A percentile compares a stretch with the other conserved stretches of the same genome.
phyloP scores from a whole-genome alignment of 495 filamentous ascomycete species.

The Delitschia confertaspora region DNA sequence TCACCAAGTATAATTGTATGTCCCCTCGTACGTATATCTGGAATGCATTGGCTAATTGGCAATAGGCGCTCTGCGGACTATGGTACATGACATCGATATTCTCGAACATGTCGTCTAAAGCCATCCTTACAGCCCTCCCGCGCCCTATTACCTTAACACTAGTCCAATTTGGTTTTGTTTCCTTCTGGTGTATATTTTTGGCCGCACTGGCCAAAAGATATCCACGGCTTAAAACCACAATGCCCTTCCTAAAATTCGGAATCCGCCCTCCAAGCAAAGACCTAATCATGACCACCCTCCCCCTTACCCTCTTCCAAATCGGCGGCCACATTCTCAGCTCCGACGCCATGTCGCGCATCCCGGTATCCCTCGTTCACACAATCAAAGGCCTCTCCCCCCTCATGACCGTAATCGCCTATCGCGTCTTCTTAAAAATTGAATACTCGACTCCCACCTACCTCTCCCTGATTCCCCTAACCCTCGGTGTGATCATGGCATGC shows the following conservation, averaged over 20 bases:
- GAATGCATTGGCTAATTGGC: constrained; percentile 5
- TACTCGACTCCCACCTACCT: constrained; percentile 86
- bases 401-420: constrained; percentile 90
- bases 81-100: constrained; percentile 94
- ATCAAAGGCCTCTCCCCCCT: constrained; percentile 98
- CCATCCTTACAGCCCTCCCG: constrained; percentile 87
- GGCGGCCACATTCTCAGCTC: constrained; percentile 88
- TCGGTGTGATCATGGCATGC: constrained; percentile 92
- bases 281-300: constrained; percentile 77
- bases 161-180: constrained; percentile 90
- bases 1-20: constrained; percentile 80
- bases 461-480: constrained; percentile 82
- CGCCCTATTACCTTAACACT: constrained; percentile 89
- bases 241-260: constrained; percentile 73
- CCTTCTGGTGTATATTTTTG: constrained; percentile 73
- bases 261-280: constrained; percentile 75
- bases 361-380: constrained; percentile 94
- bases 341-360: constrained; percentile 86
- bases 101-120: constrained; percentile 95
- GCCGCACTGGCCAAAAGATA: constrained; percentile 63
- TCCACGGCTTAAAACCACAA: constrained; percentile 52
- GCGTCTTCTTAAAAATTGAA: constrained; percentile 74
- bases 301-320: constrained; percentile 86
- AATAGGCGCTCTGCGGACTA: constrained; percentile 65
- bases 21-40: constrained; percentile 21